These are phyloP conservation scores for Fusarium fracticaudum DNA, from an alignment of 2,329 filamentous ascomycete species.

Conservation along the genomic window DNA sequence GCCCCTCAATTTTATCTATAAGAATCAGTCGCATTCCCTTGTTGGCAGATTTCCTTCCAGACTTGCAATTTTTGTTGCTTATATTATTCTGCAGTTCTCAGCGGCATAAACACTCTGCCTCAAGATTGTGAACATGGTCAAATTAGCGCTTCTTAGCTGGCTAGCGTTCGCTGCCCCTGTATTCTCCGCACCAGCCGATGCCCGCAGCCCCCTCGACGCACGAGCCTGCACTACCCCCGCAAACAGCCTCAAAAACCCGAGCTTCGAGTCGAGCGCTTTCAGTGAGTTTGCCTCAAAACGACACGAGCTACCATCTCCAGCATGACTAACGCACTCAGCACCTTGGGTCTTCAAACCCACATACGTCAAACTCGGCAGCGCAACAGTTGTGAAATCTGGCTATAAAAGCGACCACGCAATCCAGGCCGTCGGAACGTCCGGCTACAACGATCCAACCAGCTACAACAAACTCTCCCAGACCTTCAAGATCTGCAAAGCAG, in stretches of 20 bases:
- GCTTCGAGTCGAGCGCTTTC: not conserved
- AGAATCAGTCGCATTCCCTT: accelerated
- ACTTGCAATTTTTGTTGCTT: too few species aligned
- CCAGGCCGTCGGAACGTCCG: not conserved
- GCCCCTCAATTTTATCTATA: not conserved
- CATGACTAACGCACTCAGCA: not conserved
- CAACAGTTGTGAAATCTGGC: not conserved
- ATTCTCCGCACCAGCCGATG: not conserved
- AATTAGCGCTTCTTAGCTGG: not conserved
- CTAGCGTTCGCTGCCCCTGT: not conserved
- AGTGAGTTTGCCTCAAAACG: not conserved
- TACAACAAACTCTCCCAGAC: constrained; percentile 2
- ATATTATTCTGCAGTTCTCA: not conserved
- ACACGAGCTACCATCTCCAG: accelerated
- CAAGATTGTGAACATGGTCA: not conserved
- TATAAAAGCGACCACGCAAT: not conserved
- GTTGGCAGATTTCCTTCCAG: accelerated
- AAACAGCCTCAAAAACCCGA: not conserved
- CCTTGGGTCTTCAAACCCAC: not conserved
- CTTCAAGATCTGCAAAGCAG: not conserved
- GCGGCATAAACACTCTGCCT: accelerated
- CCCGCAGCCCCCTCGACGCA: accelerated
- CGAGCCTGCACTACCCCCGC: not conserved
- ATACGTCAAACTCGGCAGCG: not conserved
- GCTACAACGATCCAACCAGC: not conserved